Percentiles rank a stretch among this genome's conserved stretches.
Conservation (phyloP, 2,329 filamentous ascomycete genomes). For the Fusarium paranaense region DNA sequence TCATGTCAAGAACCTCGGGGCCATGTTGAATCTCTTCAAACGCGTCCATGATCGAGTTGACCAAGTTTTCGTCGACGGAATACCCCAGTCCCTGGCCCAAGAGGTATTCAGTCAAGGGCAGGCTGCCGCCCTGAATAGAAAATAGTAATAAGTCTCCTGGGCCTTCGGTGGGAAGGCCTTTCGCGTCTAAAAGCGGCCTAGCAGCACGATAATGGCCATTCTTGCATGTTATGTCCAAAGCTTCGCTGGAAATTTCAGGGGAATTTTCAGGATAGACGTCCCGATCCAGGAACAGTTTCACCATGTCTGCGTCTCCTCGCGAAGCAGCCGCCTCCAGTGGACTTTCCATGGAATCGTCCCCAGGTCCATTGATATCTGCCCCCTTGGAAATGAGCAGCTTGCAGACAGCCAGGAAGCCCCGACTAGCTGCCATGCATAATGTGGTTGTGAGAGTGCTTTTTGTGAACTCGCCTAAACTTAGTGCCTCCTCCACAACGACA, state of each 20-base stretch:
- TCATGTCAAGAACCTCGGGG: neutral
- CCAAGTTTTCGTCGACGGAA: neutral
- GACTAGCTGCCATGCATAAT: neutral
- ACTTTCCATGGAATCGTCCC: neutral
- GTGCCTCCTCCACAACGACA: neutral
- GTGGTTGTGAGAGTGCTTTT: neutral
- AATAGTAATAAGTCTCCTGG: neutral
- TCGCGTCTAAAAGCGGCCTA: neutral
- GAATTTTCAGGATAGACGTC: too few relatives aligned
- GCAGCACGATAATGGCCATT: neutral
- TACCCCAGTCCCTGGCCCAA: neutral
- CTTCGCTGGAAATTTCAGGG: neutral
- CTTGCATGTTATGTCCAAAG: neutral
- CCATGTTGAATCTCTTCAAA: neutral
- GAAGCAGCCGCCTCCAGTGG: neutral
- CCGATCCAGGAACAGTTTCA: neutral
- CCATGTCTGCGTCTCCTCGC: neutral
- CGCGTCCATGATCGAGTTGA: neutral
- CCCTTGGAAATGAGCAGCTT: neutral
- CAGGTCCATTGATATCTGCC: neutral
- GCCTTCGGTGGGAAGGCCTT: neutral
- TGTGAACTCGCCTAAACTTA: neutral
- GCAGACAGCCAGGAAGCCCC: neutral
- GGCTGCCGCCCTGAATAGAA: neutral
- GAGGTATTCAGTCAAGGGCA: neutral